phyloP scores from a whole-genome alignment of 441 rosid species.

The Francoa sonchifolia region DNA sequence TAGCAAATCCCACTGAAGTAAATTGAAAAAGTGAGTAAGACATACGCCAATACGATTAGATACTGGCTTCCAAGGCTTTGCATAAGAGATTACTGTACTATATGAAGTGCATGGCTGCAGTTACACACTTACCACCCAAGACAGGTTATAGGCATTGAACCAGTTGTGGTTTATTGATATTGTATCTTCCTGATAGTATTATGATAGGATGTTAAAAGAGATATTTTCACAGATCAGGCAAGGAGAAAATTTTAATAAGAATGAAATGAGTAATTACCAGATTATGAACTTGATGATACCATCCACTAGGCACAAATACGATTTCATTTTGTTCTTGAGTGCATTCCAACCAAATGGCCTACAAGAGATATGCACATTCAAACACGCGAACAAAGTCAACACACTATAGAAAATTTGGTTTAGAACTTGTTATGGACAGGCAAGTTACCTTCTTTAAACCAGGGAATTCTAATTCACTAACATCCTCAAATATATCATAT shows the following conservation, averaged over 20 bases:
- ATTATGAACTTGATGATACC: constrained; percentile 98
- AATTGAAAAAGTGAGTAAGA: constrained; percentile 11
- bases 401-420: neutral
- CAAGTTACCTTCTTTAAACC: constrained; percentile 56
- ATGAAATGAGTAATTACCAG: constrained; percentile 27
- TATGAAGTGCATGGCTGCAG: constrained; percentile 3
- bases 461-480: constrained; percentile 53
- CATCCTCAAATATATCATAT: constrained; percentile 54
- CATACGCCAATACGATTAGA: neutral
- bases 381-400: constrained; percentile 8
- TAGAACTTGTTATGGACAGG: constrained; percentile 9
- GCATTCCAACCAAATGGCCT: constrained; percentile 84
- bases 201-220: constrained; percentile 12
- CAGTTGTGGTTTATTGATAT: constrained; percentile 93
- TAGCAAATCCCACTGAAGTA: constrained; percentile 71
- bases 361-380: neutral
- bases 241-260: no score
- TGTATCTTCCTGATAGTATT: constrained; percentile 67
- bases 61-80: neutral
- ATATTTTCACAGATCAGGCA: neutral
- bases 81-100: no score
- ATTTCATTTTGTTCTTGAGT: constrained; percentile 60
- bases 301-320: constrained; percentile 89
- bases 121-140: constrained; percentile 65
- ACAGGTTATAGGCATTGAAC: constrained; percentile 80